These are phyloP conservation scores for Fusarium protoensiforme DNA, from an alignment of 2,329 filamentous ascomycete genomes.

Conservation along the genomic window DNA sequence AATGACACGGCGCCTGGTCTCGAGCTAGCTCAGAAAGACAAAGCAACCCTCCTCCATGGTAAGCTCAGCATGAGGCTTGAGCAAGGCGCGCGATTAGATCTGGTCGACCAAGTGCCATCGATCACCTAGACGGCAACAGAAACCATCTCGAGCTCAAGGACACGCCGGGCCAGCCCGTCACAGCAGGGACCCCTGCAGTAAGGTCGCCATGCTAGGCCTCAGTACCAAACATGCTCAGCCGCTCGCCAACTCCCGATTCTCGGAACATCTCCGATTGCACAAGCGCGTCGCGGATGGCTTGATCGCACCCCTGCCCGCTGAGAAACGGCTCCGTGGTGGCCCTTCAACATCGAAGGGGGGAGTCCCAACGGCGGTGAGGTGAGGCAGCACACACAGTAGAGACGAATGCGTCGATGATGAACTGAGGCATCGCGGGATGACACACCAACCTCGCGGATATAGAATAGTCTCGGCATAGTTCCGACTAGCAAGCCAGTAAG, in stretches of 20 bases:
- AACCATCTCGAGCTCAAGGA: constrained; percentile 21
- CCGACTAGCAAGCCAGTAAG: neutral
- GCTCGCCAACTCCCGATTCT: constrained; percentile 35
- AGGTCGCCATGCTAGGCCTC: constrained; percentile 33
- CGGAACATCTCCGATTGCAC: constrained; percentile 39
- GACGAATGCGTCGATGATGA: constrained; percentile 46
- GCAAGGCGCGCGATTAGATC: constrained; percentile 12
- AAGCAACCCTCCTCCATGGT: constrained; percentile 25
- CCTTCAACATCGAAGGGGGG: constrained; percentile 37
- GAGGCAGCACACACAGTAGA: constrained; percentile 37
- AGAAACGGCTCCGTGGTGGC: constrained; percentile 42
- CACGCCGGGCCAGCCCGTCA: constrained; percentile 24
- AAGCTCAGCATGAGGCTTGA: constrained; percentile 19
- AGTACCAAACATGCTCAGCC: constrained; percentile 43
- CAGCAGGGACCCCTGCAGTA: constrained; percentile 1
- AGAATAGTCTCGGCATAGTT: constrained; percentile 35
- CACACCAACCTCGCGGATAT: constrained; percentile 37
- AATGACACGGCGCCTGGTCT: constrained; percentile 25
- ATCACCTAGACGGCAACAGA: constrained; percentile 25
- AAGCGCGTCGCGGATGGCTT: constrained; percentile 35
- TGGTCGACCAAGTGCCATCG: constrained; percentile 15
- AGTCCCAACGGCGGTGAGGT: constrained; percentile 43
- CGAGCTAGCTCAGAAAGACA: constrained; percentile 27
- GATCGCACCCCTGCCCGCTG: constrained; percentile 32
- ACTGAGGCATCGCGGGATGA: constrained; percentile 40